Evolutionary conservation across 1,139 yeast genomes (phyloP), one percentile per base, ranked within the genome.

Genomic region (Yamadazyma siamensis): DNA sequence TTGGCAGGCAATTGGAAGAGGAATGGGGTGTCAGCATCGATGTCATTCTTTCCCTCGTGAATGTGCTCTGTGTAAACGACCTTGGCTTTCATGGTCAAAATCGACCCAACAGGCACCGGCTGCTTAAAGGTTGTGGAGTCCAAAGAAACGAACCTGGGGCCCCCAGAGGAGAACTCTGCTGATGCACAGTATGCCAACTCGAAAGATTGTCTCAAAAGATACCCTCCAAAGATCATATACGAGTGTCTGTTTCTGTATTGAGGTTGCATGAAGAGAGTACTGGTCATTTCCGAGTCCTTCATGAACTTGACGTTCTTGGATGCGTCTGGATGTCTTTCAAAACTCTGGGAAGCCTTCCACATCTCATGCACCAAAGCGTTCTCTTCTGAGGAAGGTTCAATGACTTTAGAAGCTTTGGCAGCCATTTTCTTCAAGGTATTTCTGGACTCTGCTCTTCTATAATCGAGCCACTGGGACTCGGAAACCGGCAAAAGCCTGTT

Each of bases 81-180:
- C 7, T 81, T 68, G 0, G 96, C 91, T 32, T 77, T 72, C 77
- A 87, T 77, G 36, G 82, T 80, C 33, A 88, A 63, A 12, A 88
- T 95, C 3, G 91, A 79, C 2, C 96, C 96, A 14, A 88, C 96
- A 1, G 96, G 96, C 5, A 88, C 96, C 1, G 96, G 96, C 15
- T 88, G 84, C 47, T 84, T 80, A 67, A 88, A 88, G 14, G 94
- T 84, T 28, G 95, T 87, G 15, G 94, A 81, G 54, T 88, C 96
- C 46, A 88, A 70, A 3, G 95, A 84, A 6, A 87, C 87, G 47
- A 88, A 88, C 49, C 96, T 70, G 23, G 96, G 96, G 31, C 82
- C 78, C 9, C 89, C 79, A 40, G 78, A 78, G 1, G 95, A 70
- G 49, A 88, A 86, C 2, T 94, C 86, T 5, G 95, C 95, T 9